Base-by-base conservation (phyloP, 2,329 filamentous ascomycete genomes). In the Berkeleyomyces basicola region DNA sequence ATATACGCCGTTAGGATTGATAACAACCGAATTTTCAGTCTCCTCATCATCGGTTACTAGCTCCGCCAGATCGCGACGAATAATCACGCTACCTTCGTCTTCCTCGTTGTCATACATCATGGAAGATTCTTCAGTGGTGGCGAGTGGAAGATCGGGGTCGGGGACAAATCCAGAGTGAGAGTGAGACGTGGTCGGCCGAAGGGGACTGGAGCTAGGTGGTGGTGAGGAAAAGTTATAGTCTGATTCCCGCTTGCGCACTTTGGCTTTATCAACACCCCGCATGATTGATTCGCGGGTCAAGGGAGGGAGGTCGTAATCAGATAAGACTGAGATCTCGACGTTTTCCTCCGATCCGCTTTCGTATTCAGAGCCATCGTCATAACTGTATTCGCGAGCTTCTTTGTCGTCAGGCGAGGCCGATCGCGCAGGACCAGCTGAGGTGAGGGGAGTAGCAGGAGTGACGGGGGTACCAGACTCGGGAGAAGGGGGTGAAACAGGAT, bases 281-380 rank as follows among this genome's bases (percentile, higher is more conserved):
- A 97, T 77, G 68, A 97, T 97, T 0, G 91, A 96, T 71, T 97
- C 93, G 44, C 92, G 83, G 7, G 92, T 96, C 70, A 97, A 95
- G 9, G 87, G 80, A 16, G 84, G 88, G 11, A 86, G 75, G 67
- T 86, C 79, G 68, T 86, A 86, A 64, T 85, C 81, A 65, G 80
- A 77, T 63, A 85, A 72, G 9, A 79, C 74, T 61, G 80, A 79
- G 67, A 85, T 72, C 62, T 87, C 83, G 55, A 81, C 82, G 40
- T 64, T 64, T 43, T 64, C 63, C 53, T 64, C 59, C n/a, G 63
- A 64, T 14, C 60, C 60, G 16, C 49, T 57, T 36, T 62, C 63
- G 11, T 58, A 59, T 36, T 58, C 59, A 5, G 63, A 64, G 11
- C 43, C 31, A 7, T 62, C 49, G 11, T 63, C 58, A 49, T 63